A percentile compares a stretch with the other conserved stretches of the same genome.
phyloP scores from a whole-genome alignment of 768 basidiomycete species.

The Calvatia gigantea region DNA sequence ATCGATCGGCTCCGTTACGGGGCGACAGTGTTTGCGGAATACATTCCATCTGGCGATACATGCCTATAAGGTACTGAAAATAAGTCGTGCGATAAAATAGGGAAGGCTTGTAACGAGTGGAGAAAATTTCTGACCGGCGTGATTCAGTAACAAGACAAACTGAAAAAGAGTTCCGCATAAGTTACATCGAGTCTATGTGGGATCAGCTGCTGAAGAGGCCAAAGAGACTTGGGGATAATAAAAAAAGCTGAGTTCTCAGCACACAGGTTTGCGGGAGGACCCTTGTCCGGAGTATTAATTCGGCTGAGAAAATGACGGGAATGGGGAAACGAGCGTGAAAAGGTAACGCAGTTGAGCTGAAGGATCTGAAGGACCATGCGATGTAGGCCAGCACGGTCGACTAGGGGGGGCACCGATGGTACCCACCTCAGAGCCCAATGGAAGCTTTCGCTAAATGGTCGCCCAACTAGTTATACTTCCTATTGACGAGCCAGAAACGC shows the following conservation, averaged over 20 bases:
- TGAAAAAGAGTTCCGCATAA: too few species aligned
- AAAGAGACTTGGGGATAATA: too few species aligned
- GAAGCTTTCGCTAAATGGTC: background rate
- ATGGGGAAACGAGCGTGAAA: background rate
- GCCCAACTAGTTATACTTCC: background rate
- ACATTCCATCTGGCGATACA: background rate
- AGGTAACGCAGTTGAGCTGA: too few species aligned
- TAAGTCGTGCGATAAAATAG: background rate
- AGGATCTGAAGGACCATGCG: too few species aligned
- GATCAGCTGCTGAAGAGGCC: too few species aligned
- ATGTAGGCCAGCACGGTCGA: too few species aligned
- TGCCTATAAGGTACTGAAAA: background rate
- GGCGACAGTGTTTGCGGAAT: constrained; percentile 10
- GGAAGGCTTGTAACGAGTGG: background rate
- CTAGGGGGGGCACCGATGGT: background rate
- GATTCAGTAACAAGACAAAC: too few species aligned
- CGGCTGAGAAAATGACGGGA: too few species aligned
- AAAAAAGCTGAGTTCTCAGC: too few species aligned
- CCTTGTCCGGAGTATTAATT: too few species aligned
- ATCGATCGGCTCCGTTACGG: constrained; percentile 5
- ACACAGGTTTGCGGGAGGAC: too few species aligned
- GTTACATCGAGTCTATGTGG: too few species aligned
- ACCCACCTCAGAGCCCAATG: background rate
- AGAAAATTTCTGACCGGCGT: background rate
- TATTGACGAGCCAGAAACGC: background rate